Percentiles rank a stretch among this genome's conserved stretches.
Evolutionary conservation across 2,329 filamentous ascomycete genomes (phyloP).

Genomic region (Diaporthe sp.): DNA sequence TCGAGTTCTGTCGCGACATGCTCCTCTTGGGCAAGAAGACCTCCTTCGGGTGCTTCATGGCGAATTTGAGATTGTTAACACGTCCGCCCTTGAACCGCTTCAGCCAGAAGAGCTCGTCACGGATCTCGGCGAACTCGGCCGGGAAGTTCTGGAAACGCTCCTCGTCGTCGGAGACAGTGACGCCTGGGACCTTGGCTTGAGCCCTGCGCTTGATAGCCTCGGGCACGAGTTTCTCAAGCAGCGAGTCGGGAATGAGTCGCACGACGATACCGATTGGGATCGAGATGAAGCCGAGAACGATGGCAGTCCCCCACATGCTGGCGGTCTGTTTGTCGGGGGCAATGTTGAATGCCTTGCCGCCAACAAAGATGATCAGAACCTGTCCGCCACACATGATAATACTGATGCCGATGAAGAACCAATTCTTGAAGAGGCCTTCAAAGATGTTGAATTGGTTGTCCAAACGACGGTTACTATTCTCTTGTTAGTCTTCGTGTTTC

Average conservation of each 20-base stretch:
- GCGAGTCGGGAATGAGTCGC: slow-evolving; percentile 83
- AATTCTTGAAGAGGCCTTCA: slow-evolving; percentile 86
- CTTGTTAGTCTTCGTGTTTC: slow-evolving; percentile 33
- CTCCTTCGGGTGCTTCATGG: slow-evolving; percentile 81
- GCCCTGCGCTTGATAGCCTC: slow-evolving; percentile 65
- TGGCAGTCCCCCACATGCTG: slow-evolving; percentile 89
- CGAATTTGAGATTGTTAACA: slow-evolving; percentile 85
- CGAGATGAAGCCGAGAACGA: slow-evolving; percentile 87
- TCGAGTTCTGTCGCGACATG: slow-evolving; percentile 67
- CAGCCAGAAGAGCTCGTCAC: slow-evolving; percentile 85
- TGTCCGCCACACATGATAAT: slow-evolving; percentile 90
- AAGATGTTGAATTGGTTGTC: slow-evolving; percentile 98
- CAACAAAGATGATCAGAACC: slow-evolving; percentile 89
- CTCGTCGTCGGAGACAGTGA: slow-evolving; percentile 77
- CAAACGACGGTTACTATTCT: slow-evolving; percentile 82
- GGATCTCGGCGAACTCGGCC: slow-evolving; percentile 79
- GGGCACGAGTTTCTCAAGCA: slow-evolving; percentile 68
- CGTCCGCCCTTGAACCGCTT: slow-evolving; percentile 86
- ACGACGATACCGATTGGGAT: slow-evolving; percentile 87
- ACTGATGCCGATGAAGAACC: slow-evolving; percentile 91
- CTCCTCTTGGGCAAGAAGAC: slow-evolving; percentile 74
- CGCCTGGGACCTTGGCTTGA: slow-evolving; percentile 61
- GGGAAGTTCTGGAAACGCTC: slow-evolving; percentile 77
- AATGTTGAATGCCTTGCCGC: slow-evolving; percentile 85
- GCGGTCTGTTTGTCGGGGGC: slow-evolving; percentile 71